phyloP scores from a whole-genome alignment of 805 yeast genomes.

The Cyberlindnera mississippiensis region DNA sequence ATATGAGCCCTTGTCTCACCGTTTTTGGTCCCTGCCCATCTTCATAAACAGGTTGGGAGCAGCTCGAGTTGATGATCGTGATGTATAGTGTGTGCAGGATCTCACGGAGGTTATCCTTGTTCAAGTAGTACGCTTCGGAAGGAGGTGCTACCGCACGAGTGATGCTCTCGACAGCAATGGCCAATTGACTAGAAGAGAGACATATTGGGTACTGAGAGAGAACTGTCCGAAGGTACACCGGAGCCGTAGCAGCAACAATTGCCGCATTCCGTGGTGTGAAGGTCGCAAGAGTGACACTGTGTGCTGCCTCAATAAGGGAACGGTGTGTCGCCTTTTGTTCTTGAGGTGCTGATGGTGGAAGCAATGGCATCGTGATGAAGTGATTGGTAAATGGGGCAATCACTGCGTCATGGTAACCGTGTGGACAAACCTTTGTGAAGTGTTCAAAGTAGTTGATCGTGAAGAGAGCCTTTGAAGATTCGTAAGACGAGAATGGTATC shows the following conservation, averaged over 20 bases:
- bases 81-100: constrained; percentile 41
- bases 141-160: constrained; percentile 42
- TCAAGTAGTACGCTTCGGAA: constrained; percentile 29
- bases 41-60: constrained; percentile 26
- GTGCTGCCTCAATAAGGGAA: constrained; percentile 60
- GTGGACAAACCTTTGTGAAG: constrained; percentile 30
- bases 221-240: constrained; percentile 43
- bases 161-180: constrained; percentile 53
- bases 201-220: constrained; percentile 52
- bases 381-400: constrained; percentile 29
- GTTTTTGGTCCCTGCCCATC: constrained; percentile 27
- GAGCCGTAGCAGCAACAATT: constrained; percentile 24
- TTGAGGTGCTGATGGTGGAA: constrained; percentile 8
- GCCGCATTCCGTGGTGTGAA: constrained; percentile 23
- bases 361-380: constrained; percentile 16
- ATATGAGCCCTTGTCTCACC: constrained; percentile 44
- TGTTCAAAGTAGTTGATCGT: constrained; percentile 32
- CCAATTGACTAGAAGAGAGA: constrained; percentile 51
- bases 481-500: constrained; percentile 21
- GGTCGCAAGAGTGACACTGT: constrained; percentile 50
- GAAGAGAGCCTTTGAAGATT: constrained; percentile 26
- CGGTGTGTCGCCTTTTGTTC: too few species aligned
- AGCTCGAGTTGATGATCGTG: constrained; percentile 37
- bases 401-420: constrained; percentile 32
- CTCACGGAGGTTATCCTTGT: constrained; percentile 29